These are phyloP conservation scores for Pestalotiopsis sp. DNA, from an alignment of 2,329 filamentous ascomycete genomes.

Conservation along the genomic window DNA sequence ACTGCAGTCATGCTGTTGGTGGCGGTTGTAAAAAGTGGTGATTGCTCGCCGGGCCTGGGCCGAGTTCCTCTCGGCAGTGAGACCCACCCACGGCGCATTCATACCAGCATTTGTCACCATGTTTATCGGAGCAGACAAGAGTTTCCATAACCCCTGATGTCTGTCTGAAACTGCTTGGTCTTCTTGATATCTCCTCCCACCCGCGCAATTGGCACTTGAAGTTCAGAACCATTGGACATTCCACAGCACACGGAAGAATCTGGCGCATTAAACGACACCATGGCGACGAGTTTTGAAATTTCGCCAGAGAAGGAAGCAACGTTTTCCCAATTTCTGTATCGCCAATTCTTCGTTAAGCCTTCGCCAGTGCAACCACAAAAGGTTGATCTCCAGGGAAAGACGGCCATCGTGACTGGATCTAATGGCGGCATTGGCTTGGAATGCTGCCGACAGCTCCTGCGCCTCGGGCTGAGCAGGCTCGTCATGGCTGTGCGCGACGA, in stretches of 20 bases:
- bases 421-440: constrained; percentile 50
- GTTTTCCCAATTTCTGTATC: constrained; percentile 11
- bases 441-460: constrained; percentile 39
- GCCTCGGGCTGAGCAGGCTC: constrained; percentile 36
- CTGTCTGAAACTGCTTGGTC: no score
- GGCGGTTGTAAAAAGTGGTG: no score
- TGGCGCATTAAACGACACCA: background rate
- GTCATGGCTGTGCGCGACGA: constrained; percentile 45
- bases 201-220: background rate
- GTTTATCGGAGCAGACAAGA: background rate
- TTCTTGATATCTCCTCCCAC: no score
- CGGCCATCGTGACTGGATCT: constrained; percentile 46
- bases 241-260: background rate
- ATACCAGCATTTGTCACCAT: no score
- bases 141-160: background rate
- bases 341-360: constrained; percentile 12
- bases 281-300: background rate
- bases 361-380: background rate
- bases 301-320: background rate
- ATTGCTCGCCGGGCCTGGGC: no score
- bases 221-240: background rate
- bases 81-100: no score
- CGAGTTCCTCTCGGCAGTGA: no score
- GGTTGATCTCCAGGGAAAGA: constrained; percentile 33
- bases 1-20: no score